Percentiles rank a stretch among this genome's conserved stretches.
Evolutionary conservation across 2,329 filamentous ascomycete species (phyloP).

Genomic region (Albophoma yamanashiensis): DNA sequence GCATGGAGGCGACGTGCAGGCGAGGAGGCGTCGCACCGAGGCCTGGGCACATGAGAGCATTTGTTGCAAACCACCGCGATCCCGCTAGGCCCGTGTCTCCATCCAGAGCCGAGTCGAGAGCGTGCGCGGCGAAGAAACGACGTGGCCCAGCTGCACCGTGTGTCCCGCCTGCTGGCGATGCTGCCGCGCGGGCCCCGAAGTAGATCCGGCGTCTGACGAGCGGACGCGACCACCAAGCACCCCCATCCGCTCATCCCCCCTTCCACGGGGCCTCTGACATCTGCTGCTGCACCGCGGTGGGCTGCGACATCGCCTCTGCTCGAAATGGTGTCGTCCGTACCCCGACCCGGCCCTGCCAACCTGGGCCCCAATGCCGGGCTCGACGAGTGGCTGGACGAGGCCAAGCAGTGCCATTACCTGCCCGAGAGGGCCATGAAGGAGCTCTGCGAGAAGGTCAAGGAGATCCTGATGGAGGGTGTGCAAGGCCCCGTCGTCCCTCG

Average conservation of each 20-base stretch:
- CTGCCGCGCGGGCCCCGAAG: conserved; percentile 3
- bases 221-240: background rate
- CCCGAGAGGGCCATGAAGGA: conserved; percentile 97
- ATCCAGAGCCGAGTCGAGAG: background rate
- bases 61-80: background rate
- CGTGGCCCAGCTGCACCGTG: background rate
- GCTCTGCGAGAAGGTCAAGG: conserved; percentile 96
- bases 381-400: conserved; percentile 93
- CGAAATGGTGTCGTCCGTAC: conserved; percentile 43
- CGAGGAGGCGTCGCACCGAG: background rate
- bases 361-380: conserved; percentile 74
- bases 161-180: conserved; percentile 1
- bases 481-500: background rate
- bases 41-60: background rate
- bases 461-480: conserved; percentile 93
- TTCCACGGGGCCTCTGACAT: conserved; percentile 6
- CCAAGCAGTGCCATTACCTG: conserved; percentile 94
- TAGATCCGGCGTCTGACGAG: conserved; percentile 6
- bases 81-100: background rate
- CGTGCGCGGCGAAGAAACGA: background rate
- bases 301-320: conserved; percentile 9
- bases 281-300: conserved; percentile 11
- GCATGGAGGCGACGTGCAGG: background rate
- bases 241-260: background rate
- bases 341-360: conserved; percentile 83